A percentile compares a stretch with the other conserved stretches of the same genome.
Evolutionary conservation across 2,329 filamentous ascomycete species (phyloP).

Genomic region (Fulvia fulva): DNA sequence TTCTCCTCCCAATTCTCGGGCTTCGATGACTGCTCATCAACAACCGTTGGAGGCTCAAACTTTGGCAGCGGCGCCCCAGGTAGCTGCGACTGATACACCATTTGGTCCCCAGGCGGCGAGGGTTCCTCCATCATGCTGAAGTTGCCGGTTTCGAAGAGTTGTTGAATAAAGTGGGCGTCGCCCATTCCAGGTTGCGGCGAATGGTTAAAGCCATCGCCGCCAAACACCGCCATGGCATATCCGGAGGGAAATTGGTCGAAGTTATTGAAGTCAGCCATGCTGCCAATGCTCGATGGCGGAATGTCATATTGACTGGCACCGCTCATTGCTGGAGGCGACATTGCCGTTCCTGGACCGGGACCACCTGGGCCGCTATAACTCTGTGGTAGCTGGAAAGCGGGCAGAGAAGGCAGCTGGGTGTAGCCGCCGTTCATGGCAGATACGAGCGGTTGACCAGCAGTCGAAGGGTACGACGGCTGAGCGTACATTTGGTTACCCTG

Average conservation of each 20-base stretch:
- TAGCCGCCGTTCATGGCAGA: slow-evolving; percentile 18
- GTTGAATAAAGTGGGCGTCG: slow-evolving; percentile 28
- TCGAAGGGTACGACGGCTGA: slow-evolving; percentile 22
- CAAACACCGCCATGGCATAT: slow-evolving; percentile 80
- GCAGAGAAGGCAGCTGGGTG: slow-evolving; percentile 24
- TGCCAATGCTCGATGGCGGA: slow-evolving; percentile 21
- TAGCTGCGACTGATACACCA: slow-evolving; percentile 16
- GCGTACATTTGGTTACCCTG: slow-evolving; percentile 15
- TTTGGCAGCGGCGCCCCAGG: slow-evolving; percentile 22
- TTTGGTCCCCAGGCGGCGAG: slow-evolving; percentile 24
- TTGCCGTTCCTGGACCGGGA: slow-evolving; percentile 17
- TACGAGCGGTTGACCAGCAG: slow-evolving; percentile 17
- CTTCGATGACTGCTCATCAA: neutral
- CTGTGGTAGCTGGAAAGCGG: slow-evolving; percentile 25
- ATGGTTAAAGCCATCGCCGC: slow-evolving; percentile 72
- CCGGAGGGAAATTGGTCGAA: slow-evolving; percentile 45
- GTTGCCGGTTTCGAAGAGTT: slow-evolving; percentile 21
- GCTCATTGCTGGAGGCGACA: slow-evolving; percentile 24
- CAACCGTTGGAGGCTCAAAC: slow-evolving; percentile 23
- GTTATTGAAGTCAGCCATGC: slow-evolving; percentile 32
- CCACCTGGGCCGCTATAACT: slow-evolving; percentile 7
- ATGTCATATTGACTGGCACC: slow-evolving; percentile 20
- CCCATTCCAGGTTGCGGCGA: slow-evolving; percentile 54
- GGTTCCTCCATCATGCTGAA: slow-evolving; percentile 15
- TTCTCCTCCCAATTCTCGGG: slow-evolving; percentile 5